Base-by-base conservation (phyloP, 805 yeast genomes). In the Zygosaccharomyces rouxii region DNA sequence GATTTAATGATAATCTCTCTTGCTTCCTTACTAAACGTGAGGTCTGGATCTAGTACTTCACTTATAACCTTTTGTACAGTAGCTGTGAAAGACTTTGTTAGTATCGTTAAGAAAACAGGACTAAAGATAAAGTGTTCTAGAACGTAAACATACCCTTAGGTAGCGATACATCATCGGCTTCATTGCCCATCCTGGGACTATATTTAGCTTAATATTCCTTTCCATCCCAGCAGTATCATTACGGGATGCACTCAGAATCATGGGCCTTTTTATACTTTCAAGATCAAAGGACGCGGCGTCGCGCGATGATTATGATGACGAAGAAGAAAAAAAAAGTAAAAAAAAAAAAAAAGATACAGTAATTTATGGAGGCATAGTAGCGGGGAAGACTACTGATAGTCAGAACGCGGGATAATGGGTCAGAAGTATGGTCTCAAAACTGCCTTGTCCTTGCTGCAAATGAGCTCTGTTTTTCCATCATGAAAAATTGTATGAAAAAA, bases 1-100 rank as follows among this genome's bases (percentile, higher is more conserved):
- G 97, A 92, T 64, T 94, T 97, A 38, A 95, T 92, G 39, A 94
- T 79, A 38, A 96, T 94, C 61, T 92, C 98, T 49, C 97, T 75
- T 2, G 97, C 95, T 55, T 94, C 98, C 57, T 90, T 86, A 35
- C 96, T 81, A 57, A 92, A 89, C 5, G 90, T 82, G 48, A 87
- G 75, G 62, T 90, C 97, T n/a, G 80, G 71, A 14, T 97, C 97
- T 26, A 92, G 73, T 29, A 94, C 86, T 60, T 94, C 99, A 3
- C 89, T 77, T 16, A 94, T 84, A 42, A 94, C 89, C 67, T 94
- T 94, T 64, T 92, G 98, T 1, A 94, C 98, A 0, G 99, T 94
- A 2, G 99, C 99, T 43, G 22, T 16, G 23, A 14, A n/a, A 33
- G 35, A 6, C 19, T 6, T 38, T 9, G 43, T 42, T 53, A 38